Conservation (phyloP, 2,329 filamentous ascomycete species). For the Sporothrix variecibatus region DNA sequence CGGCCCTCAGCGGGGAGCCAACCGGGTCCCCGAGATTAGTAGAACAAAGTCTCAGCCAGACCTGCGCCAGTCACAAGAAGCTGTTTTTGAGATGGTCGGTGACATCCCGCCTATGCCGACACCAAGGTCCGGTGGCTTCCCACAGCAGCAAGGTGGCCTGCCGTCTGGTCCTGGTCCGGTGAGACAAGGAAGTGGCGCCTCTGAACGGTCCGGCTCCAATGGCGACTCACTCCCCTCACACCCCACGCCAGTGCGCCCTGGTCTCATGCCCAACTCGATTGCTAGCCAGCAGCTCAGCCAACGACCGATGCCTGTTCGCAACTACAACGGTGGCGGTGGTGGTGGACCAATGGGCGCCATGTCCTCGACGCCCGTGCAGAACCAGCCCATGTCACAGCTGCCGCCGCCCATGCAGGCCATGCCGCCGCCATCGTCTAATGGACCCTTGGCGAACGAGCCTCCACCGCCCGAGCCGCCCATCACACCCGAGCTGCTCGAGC, state of each 20-base stretch:
- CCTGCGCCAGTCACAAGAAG: constrained; percentile 63
- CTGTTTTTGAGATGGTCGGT: constrained; percentile 72
- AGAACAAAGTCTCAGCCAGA: constrained; percentile 69
- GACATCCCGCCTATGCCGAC: constrained; percentile 58
- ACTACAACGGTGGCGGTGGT: constrained; percentile 42
- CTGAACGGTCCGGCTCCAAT: constrained; percentile 39
- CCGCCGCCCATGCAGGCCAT: constrained; percentile 35
- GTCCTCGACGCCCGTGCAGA: constrained; percentile 33
- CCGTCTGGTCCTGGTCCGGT: constrained; percentile 33
- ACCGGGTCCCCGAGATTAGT: constrained; percentile 55
- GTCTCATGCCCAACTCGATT: constrained; percentile 60
- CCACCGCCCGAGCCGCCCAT: constrained; percentile 55
- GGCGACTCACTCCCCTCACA: constrained; percentile 59
- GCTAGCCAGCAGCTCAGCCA: constrained; percentile 52
- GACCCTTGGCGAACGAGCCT: background rate
- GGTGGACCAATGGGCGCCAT: constrained; percentile 38
- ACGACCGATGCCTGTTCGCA: constrained; percentile 61
- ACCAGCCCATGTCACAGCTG: constrained; percentile 27
- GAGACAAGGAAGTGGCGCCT: constrained; percentile 37
- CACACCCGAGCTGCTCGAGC: constrained; percentile 76
- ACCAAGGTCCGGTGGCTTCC: constrained; percentile 32
- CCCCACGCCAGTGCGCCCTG: constrained; percentile 63
- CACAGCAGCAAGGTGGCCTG: constrained; percentile 23
- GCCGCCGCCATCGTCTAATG: constrained; percentile 29
- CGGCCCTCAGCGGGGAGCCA: constrained; percentile 51